A percentile compares a stretch with the other conserved stretches of the same genome.
phyloP scores from a whole-genome alignment of 2,329 filamentous ascomycete genomes.

The Teratosphaeriaceae sp. region DNA sequence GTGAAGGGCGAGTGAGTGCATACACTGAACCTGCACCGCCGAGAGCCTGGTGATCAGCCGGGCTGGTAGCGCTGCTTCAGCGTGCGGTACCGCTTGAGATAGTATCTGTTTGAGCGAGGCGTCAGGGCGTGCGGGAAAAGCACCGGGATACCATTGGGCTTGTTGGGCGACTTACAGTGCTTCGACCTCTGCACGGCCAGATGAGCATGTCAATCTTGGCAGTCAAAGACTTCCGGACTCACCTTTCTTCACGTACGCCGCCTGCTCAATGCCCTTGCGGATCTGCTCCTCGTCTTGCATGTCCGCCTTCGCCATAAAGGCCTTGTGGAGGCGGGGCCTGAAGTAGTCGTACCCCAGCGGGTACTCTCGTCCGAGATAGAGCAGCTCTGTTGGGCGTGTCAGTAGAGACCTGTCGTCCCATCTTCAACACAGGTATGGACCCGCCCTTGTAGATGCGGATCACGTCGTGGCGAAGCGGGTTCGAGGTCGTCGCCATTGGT shows the following conservation, averaged over 20 bases:
- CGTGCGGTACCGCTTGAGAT: slow-evolving; percentile 83
- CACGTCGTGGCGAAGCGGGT: slow-evolving; percentile 65
- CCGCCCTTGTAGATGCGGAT: slow-evolving; percentile 84
- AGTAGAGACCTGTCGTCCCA: background rate
- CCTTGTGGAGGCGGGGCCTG: slow-evolving; percentile 70
- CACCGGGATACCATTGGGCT: slow-evolving; percentile 10
- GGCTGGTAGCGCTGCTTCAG: slow-evolving; percentile 67
- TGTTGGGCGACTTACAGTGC: slow-evolving; percentile 56
- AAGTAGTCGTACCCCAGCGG: slow-evolving; percentile 82
- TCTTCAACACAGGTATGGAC: background rate
- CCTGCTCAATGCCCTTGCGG: slow-evolving; percentile 63
- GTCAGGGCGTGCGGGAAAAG: slow-evolving; percentile 10
- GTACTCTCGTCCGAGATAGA: slow-evolving; percentile 79
- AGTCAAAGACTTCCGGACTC: slow-evolving; percentile 11
- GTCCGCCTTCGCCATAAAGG: slow-evolving; percentile 69
- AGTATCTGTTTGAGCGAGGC: too few relatives aligned
- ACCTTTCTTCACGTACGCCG: slow-evolving; percentile 91
- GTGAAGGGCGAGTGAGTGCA: slow-evolving; percentile 8
- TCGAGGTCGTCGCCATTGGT: slow-evolving; percentile 9
- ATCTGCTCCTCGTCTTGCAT: slow-evolving; percentile 71
- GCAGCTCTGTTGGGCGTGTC: slow-evolving; percentile 55
- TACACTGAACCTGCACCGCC: too few relatives aligned
- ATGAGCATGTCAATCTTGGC: background rate
- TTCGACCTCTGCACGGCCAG: slow-evolving; percentile 64
- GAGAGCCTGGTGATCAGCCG: slow-evolving; percentile 11